Percentiles rank a stretch among this genome's conserved stretches.
Conservation (phyloP, 345 rosid genomes). For the Brassica rapa region DNA sequence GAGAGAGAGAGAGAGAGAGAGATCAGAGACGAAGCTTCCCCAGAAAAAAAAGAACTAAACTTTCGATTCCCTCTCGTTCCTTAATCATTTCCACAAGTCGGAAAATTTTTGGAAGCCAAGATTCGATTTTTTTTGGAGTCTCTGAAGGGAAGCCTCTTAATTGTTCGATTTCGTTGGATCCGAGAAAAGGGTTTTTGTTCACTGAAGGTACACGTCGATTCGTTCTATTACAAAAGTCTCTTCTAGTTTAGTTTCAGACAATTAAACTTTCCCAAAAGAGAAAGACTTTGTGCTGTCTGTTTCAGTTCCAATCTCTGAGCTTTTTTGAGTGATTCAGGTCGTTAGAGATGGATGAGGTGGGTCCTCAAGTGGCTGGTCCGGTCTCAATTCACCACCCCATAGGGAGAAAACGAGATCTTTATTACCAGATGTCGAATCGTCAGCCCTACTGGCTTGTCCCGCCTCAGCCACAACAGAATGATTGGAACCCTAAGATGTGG, state of each 20-base stretch:
- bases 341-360: constrained; percentile 62
- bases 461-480: constrained; percentile 32
- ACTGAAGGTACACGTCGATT: not conserved
- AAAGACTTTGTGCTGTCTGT: not conserved
- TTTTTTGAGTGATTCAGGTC: not conserved
- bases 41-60: not conserved
- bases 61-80: not conserved
- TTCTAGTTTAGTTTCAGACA: too few species aligned
- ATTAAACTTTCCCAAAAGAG: too few species aligned
- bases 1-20: not conserved
- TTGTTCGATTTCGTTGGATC: not conserved
- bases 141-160: not conserved
- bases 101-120: not conserved
- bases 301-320: not conserved
- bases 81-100: not conserved
- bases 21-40: not conserved
- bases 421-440: constrained; percentile 39
- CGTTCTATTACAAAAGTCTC: too few species aligned
- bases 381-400: constrained; percentile 52
- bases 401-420: constrained; percentile 64
- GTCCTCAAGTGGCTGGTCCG: constrained; percentile 69
- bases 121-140: not conserved
- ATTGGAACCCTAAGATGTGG: constrained; percentile 76
- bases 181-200: not conserved
- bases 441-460: constrained; percentile 32